A percentile compares a stretch with the other conserved stretches of the same genome.
phyloP scores from a whole-genome alignment of 495 filamentous ascomycete genomes.

The Neohortaea acidophila region DNA sequence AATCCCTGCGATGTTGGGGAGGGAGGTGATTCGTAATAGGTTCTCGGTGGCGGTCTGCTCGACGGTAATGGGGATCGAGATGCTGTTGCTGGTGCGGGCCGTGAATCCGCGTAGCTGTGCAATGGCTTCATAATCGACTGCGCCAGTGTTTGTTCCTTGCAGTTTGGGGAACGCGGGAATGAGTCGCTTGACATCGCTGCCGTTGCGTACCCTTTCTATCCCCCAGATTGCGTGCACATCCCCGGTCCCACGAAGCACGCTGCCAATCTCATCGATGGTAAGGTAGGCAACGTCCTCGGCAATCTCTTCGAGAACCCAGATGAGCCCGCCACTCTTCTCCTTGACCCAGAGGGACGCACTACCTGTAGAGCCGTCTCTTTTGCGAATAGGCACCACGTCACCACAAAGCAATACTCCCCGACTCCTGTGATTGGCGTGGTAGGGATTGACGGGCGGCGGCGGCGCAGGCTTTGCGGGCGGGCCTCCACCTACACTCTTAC shows the following conservation, averaged over 20 bases:
- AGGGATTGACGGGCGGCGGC: conserved; percentile 16
- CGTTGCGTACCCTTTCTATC: conserved; percentile 43
- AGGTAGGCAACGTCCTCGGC: conserved; percentile 78
- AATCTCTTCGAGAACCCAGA: conserved; percentile 97
- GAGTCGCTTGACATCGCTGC: conserved; percentile 56
- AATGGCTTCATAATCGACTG: conserved; percentile 56
- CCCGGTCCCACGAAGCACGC: conserved; percentile 50
- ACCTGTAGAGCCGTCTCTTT: conserved; percentile 79
- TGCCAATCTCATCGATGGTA: conserved; percentile 55
- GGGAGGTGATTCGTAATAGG: conserved; percentile 64
- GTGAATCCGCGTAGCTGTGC: conserved; percentile 62
- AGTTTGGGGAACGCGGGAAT: conserved; percentile 71
- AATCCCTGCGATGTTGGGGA: conserved; percentile 93
- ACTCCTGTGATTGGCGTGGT: conserved; percentile 54
- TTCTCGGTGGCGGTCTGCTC: conserved; percentile 46
- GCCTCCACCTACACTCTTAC: conserved; percentile 10
- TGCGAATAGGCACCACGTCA: conserved; percentile 92
- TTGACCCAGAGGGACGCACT: conserved; percentile 96
- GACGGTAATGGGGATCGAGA: conserved; percentile 66
- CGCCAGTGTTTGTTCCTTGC: conserved; percentile 41
- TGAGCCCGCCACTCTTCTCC: conserved; percentile 82
- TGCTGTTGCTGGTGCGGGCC: conserved; percentile 52
- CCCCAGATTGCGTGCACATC: conserved; percentile 69
- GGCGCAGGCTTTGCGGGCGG: conserved; percentile 7
- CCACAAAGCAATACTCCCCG: conserved; percentile 88